These are phyloP conservation scores for Monilinia fructigena DNA, from an alignment of 2,329 filamentous ascomycete species.

Conservation along the genomic window DNA sequence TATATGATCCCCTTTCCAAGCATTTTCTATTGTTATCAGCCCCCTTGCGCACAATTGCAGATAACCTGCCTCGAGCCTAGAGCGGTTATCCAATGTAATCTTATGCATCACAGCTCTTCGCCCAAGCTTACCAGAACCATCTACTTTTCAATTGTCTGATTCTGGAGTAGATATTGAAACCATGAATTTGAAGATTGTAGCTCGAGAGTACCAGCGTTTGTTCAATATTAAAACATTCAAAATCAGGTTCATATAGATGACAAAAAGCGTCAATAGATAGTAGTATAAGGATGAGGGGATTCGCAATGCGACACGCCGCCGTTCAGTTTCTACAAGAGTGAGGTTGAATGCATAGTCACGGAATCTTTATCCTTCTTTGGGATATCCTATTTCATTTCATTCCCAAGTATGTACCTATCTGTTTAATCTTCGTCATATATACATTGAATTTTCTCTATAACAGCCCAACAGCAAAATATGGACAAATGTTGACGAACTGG, in stretches of 20 bases:
- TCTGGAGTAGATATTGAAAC: not conserved
- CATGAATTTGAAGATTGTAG: not conserved
- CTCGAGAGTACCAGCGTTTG: not conserved
- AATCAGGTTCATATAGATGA: not conserved
- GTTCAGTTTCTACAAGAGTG: not conserved
- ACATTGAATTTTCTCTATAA: not conserved
- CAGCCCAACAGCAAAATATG: not conserved
- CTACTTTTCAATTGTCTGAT: not conserved
- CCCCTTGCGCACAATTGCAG: too few species aligned
- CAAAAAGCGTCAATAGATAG: too few species aligned
- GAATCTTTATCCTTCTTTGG: not conserved
- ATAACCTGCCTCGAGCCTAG: too few species aligned
- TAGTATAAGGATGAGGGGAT: not conserved
- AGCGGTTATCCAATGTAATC: too few species aligned
- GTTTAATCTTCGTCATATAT: slow-evolving; percentile 1
- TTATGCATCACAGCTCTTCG: not conserved
- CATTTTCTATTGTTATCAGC: too few species aligned
- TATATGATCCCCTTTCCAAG: too few species aligned
- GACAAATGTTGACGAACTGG: not conserved
- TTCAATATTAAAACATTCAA: not conserved
- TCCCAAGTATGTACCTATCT: not conserved
- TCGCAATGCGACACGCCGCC: not conserved
- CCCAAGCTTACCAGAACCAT: not conserved
- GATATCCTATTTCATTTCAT: not conserved
- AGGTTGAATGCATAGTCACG: not conserved